Evolutionary conservation across 2,329 filamentous ascomycete genomes (phyloP).

Genomic region (Thielaviopsis musarum): DNA sequence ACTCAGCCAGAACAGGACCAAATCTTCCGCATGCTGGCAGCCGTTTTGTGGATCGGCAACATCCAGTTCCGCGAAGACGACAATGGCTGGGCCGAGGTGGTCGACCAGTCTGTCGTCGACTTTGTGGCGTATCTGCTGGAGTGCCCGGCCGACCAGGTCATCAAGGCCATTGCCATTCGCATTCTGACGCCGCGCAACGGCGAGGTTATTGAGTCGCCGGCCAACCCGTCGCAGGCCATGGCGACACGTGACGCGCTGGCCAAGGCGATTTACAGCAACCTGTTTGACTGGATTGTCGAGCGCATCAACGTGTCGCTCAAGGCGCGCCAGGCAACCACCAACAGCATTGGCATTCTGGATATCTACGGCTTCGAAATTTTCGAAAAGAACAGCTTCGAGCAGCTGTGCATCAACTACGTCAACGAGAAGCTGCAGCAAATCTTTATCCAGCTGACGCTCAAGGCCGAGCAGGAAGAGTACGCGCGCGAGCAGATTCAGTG

Average conservation of each 20-base stretch:
- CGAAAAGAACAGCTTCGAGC: constrained; percentile 97
- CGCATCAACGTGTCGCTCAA: constrained; percentile 79
- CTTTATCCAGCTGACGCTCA: constrained; percentile 92
- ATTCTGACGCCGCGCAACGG: constrained; percentile 56
- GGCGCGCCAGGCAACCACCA: constrained; percentile 55
- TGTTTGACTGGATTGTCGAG: constrained; percentile 97
- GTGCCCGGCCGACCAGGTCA: constrained; percentile 61
- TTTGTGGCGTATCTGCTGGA: constrained; percentile 90
- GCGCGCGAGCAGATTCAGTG: constrained; percentile 90
- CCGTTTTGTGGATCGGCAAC: constrained; percentile 88
- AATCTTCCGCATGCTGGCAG: constrained; percentile 87
- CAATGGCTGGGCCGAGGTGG: constrained; percentile 69
- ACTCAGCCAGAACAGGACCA: constrained; percentile 80
- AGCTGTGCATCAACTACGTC: constrained; percentile 98
- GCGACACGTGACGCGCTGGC: constrained; percentile 81
- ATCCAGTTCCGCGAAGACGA: constrained; percentile 84
- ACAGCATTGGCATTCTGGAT: constrained; percentile 91
- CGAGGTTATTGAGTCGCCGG: constrained; percentile 54
- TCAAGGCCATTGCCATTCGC: constrained; percentile 77
- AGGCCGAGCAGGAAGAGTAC: constrained; percentile 96
- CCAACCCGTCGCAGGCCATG: constrained; percentile 73
- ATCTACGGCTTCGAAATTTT: constrained; percentile 99
- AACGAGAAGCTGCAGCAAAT: constrained; percentile 99
- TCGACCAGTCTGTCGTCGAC: constrained; percentile 80
- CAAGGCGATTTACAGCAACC: constrained; percentile 92